Conservation (phyloP, 2,329 filamentous ascomycete species). For the Talaromyces islandicus region DNA sequence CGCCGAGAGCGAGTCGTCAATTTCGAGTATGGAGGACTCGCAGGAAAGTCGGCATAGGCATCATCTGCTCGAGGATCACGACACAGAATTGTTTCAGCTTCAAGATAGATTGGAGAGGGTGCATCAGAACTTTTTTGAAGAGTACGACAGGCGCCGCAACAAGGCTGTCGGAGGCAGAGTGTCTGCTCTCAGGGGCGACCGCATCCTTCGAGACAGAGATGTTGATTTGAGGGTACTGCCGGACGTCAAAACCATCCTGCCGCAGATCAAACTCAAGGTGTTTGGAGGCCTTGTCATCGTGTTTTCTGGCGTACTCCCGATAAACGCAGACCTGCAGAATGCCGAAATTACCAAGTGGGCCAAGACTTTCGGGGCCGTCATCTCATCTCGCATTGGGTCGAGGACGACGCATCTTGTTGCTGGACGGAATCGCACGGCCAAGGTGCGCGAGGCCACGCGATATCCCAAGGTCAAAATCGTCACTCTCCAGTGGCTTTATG, state of each 20-base stretch:
- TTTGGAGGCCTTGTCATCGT: conserved; percentile 73
- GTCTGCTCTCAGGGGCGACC: conserved; percentile 46
- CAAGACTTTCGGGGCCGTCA: conserved; percentile 70
- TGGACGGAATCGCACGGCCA: conserved; percentile 68
- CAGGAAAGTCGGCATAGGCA: conserved; percentile 51
- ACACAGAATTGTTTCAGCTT: conserved; percentile 72
- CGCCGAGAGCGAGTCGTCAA: conserved; percentile 41
- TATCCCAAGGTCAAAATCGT: conserved; percentile 84
- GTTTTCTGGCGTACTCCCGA: conserved; percentile 81
- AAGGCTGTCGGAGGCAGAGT: conserved; percentile 41
- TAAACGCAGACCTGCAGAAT: conserved; percentile 69
- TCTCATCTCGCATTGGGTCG: conserved; percentile 40
- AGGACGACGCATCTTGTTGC: conserved; percentile 48
- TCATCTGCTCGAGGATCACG: conserved; percentile 79
- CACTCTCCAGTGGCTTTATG: conserved; percentile 80
- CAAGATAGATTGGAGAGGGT: conserved; percentile 69
- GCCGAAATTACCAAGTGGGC: conserved; percentile 87
- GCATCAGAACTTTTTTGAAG: conserved; percentile 74
- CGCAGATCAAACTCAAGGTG: conserved; percentile 69
- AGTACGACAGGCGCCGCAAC: conserved; percentile 59
- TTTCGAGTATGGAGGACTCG: conserved; percentile 33
- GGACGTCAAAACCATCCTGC: conserved; percentile 80
- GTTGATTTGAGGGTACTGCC: conserved; percentile 61
- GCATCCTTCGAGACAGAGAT: conserved; percentile 35
- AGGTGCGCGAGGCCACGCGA: conserved; percentile 79